Conservation (phyloP, 805 yeast genomes). For the Hanseniaspora mollemarum region DNA sequence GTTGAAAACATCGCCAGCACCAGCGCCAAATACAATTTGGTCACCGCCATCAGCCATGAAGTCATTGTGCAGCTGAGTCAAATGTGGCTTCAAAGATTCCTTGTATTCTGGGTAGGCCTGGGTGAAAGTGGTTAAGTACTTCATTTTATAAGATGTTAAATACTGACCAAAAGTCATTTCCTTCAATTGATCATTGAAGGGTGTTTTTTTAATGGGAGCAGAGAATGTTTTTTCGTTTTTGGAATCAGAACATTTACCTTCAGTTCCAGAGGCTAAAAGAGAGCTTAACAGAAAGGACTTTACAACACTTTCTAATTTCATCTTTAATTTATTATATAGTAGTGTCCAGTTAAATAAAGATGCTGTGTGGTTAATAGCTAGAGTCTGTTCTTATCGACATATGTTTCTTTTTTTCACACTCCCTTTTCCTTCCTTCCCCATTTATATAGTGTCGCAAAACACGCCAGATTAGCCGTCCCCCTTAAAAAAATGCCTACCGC, state of each 20-base stretch:
- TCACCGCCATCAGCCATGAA: not conserved
- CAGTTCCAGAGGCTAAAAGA: conserved; percentile 25
- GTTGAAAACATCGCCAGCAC: conserved; percentile 29
- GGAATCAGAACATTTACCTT: conserved; percentile 21
- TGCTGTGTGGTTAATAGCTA: not conserved
- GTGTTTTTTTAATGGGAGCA: conserved; percentile 48
- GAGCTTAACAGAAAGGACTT: conserved; percentile 25
- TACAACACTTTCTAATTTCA: conserved; percentile 14
- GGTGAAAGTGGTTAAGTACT: conserved; percentile 45
- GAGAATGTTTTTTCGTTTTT: conserved; percentile 37
- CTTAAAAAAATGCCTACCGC: not conserved
- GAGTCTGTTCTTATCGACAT: not conserved
- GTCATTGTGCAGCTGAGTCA: conserved; percentile 18
- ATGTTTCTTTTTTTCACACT: not conserved
- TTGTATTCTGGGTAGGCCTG: conserved; percentile 35
- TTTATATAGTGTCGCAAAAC: not conserved
- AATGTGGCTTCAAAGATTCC: conserved; percentile 19
- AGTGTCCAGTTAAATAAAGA: not conserved
- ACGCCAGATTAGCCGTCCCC: not conserved
- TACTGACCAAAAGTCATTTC: conserved; percentile 43
- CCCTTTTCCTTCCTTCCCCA: not conserved
- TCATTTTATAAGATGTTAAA: conserved; percentile 46
- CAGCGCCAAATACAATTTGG: conserved; percentile 34
- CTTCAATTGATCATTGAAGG: conserved; percentile 45
- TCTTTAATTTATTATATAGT: conserved; percentile 2